Percentiles rank a stretch among this genome's conserved stretches.
Evolutionary conservation across 2,329 filamentous ascomycete genomes (phyloP).

Genomic region (Zymoseptoria crescenta): DNA sequence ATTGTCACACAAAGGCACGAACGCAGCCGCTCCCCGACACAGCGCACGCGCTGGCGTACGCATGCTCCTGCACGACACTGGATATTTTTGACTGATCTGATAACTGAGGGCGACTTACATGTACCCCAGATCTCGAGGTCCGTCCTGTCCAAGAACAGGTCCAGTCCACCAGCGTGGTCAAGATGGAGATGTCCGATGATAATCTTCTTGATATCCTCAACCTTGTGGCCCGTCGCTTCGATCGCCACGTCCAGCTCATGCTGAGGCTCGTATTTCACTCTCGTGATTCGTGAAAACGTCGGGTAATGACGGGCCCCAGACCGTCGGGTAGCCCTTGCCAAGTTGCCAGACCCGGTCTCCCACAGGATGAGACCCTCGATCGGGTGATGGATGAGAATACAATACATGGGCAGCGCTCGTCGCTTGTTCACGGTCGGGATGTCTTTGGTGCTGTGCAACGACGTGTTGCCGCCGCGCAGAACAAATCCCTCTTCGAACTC

Average conservation of each 20-base stretch:
- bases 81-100: neutral
- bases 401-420: constrained; percentile 35
- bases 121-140: constrained; percentile 32
- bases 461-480: constrained; percentile 35
- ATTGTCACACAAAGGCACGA: neutral
- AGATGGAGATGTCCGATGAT: constrained; percentile 32
- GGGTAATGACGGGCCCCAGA: constrained; percentile 28
- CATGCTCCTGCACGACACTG: neutral
- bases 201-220: constrained; percentile 32
- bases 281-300: constrained; percentile 29
- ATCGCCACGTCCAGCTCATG: constrained; percentile 31
- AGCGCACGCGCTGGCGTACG: neutral
- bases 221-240: constrained; percentile 28
- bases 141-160: constrained; percentile 28
- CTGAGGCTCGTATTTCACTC: constrained; percentile 28
- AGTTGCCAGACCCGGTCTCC: constrained; percentile 39
- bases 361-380: constrained; percentile 39
- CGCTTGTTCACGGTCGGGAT: constrained; percentile 35
- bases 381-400: constrained; percentile 40
- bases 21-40: neutral
- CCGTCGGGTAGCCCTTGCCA: constrained; percentile 33
- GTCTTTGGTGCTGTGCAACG: constrained; percentile 28
- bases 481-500: constrained; percentile 43
- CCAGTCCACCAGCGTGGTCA: constrained; percentile 30
- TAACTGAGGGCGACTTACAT: constrained; percentile 2